phyloP scores from a whole-genome alignment of 1,139 yeast species.

The Schwanniomyces etchellsii region DNA sequence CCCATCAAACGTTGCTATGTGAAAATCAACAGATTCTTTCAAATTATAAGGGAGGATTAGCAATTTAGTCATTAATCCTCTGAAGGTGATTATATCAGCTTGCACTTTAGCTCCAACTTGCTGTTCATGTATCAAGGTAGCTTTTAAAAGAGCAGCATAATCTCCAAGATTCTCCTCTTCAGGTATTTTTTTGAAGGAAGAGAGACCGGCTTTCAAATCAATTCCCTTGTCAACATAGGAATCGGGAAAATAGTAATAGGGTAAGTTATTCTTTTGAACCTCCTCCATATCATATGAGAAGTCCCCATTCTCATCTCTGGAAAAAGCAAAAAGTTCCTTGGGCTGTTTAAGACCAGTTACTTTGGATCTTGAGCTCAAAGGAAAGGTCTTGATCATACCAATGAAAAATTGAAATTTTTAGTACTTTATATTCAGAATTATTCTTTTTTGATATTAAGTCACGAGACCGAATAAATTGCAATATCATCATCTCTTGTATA shows the following conservation, averaged over 20 bases:
- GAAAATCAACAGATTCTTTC: constrained; percentile 55
- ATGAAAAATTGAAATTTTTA: too few species aligned
- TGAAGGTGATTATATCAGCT: constrained; percentile 71
- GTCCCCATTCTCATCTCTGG: constrained; percentile 47
- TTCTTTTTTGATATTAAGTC: too few species aligned
- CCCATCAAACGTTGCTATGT: constrained; percentile 66
- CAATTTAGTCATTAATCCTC: constrained; percentile 74
- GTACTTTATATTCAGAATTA: too few species aligned
- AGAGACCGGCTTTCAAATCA: constrained; percentile 63
- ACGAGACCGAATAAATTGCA: too few species aligned
- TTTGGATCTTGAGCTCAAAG: constrained; percentile 43
- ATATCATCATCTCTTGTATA: too few species aligned
- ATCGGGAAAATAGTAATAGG: constrained; percentile 78
- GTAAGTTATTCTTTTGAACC: constrained; percentile 33
- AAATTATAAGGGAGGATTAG: constrained; percentile 55
- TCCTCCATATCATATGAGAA: constrained; percentile 43
- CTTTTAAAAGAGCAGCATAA: constrained; percentile 51
- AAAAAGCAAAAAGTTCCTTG: constrained; percentile 57
- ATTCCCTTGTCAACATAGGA: constrained; percentile 44
- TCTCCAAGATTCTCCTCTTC: constrained; percentile 49
- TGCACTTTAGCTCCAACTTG: constrained; percentile 38
- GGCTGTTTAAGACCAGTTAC: constrained; percentile 67
- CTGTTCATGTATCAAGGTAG: constrained; percentile 53
- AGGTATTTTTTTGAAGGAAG: constrained; percentile 51
- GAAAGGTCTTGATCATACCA: constrained; percentile 33